These are phyloP conservation scores for Pythium oligandrum DNA, from an alignment of 352 stramenopile species.

Conservation along the genomic window DNA sequence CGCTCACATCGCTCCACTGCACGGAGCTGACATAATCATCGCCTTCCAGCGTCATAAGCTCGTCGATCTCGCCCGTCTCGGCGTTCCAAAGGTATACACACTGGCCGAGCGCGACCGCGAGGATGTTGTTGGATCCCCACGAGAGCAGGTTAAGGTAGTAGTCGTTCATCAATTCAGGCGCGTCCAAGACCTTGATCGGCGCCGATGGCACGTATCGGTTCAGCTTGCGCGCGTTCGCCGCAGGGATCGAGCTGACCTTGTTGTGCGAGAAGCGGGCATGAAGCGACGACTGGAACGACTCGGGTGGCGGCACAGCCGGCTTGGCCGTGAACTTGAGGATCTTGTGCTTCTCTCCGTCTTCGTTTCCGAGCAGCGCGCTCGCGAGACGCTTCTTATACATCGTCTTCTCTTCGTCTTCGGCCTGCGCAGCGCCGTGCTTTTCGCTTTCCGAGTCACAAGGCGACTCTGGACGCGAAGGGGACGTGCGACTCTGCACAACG, in stretches of 20 bases:
- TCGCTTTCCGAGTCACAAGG: constrained; percentile 11
- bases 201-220: constrained; percentile 96
- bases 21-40: constrained; percentile 97
- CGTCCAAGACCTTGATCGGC: constrained; percentile 95
- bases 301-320: constrained; percentile 85
- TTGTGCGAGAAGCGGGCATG: constrained; percentile 95
- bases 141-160: constrained; percentile 99
- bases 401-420: constrained; percentile 68
- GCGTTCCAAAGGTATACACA: constrained; percentile 99
- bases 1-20: constrained; percentile 90
- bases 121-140: constrained; percentile 95
- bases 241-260: constrained; percentile 66
- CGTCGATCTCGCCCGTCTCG: constrained; percentile 92
- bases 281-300: constrained; percentile 95
- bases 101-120: constrained; percentile 96
- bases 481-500: constrained; percentile 64
- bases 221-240: constrained; percentile 76
- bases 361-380: constrained; percentile 74
- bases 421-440: constrained; percentile 15
- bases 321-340: constrained; percentile 98
- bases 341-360: constrained; percentile 82
- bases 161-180: constrained; percentile 97
- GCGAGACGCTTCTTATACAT: constrained; percentile 81
- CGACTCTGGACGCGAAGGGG: constrained; percentile 18
- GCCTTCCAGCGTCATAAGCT: constrained; percentile 88